A percentile compares a stretch with the other conserved stretches of the same genome.
phyloP scores from a whole-genome alignment of 768 basidiomycete species.

The Kwoniella sp. region DNA sequence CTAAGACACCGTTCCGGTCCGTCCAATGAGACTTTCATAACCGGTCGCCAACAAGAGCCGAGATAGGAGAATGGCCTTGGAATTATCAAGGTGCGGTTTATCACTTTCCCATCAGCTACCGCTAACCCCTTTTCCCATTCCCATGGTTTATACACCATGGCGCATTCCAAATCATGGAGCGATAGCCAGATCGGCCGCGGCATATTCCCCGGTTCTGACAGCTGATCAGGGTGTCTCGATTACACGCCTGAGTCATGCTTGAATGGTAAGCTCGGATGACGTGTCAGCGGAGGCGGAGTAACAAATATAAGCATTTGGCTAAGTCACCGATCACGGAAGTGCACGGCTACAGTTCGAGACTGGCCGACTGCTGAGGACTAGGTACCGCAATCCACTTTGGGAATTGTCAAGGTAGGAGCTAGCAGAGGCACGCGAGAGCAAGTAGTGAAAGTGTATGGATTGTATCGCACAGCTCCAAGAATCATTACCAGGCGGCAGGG shows the following conservation, averaged over 20 bases:
- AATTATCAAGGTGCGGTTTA: background rate
- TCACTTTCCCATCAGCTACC: background rate
- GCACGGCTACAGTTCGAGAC: too few relatives aligned
- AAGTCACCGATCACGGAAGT: too few relatives aligned
- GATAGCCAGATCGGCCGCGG: background rate
- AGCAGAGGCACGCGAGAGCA: too few relatives aligned
- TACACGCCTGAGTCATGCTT: background rate
- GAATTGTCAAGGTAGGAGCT: background rate
- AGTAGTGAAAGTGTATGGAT: too few relatives aligned
- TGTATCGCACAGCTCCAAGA: too few relatives aligned
- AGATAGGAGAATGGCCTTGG: too few relatives aligned
- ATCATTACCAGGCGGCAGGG: too few relatives aligned
- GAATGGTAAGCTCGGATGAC: background rate
- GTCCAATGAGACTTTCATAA: too few relatives aligned
- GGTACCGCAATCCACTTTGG: background rate
- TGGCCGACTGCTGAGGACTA: background rate
- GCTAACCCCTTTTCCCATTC: background rate
- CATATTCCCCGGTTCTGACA: background rate
- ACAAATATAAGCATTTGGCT: too few relatives aligned
- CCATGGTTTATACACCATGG: background rate
- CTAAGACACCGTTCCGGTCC: too few relatives aligned
- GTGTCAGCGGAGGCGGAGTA: background rate
- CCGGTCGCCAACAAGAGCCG: too few relatives aligned
- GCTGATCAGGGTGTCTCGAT: slow-evolving; percentile 1
- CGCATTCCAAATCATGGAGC: too few relatives aligned